Conservation (phyloP, 768 basidiomycete genomes). For the Mycena belliarum region DNA sequence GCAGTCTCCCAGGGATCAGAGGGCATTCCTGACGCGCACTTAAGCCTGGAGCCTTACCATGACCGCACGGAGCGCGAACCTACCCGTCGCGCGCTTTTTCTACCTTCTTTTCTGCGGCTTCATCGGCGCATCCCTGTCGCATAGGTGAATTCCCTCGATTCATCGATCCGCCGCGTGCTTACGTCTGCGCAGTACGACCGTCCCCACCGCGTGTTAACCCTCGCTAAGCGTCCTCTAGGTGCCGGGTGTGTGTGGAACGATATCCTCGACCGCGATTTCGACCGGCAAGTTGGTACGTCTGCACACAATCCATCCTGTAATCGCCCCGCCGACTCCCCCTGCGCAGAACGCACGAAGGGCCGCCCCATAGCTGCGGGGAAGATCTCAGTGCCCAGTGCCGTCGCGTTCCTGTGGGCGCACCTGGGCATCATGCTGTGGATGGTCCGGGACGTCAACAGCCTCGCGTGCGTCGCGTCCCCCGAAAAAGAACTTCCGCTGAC, state of each 20-base stretch:
- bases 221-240: constrained; percentile 5
- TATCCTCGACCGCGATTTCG: constrained; percentile 32
- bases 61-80: constrained; percentile 19
- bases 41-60: constrained; percentile 26
- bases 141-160: constrained; percentile 22
- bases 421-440: constrained; percentile 21
- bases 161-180: background rate
- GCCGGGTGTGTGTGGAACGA: constrained; percentile 30
- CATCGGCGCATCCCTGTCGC: constrained; percentile 25
- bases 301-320: background rate
- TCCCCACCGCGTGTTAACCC: background rate
- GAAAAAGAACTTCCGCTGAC: background rate
- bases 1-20: background rate
- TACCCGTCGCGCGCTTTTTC: constrained; percentile 13
- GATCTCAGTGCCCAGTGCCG: constrained; percentile 28
- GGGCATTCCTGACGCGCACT: background rate
- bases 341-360: constrained; percentile 33
- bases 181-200: background rate
- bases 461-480: constrained; percentile 12
- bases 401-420: constrained; percentile 26
- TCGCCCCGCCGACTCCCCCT: background rate
- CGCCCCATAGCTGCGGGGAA: constrained; percentile 31
- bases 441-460: constrained; percentile 13
- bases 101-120: constrained; percentile 17
- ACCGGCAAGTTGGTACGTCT: constrained; percentile 31